These are phyloP conservation scores for Podaxis pistillaris DNA, from an alignment of 768 basidiomycete species.

Conservation along the genomic window DNA sequence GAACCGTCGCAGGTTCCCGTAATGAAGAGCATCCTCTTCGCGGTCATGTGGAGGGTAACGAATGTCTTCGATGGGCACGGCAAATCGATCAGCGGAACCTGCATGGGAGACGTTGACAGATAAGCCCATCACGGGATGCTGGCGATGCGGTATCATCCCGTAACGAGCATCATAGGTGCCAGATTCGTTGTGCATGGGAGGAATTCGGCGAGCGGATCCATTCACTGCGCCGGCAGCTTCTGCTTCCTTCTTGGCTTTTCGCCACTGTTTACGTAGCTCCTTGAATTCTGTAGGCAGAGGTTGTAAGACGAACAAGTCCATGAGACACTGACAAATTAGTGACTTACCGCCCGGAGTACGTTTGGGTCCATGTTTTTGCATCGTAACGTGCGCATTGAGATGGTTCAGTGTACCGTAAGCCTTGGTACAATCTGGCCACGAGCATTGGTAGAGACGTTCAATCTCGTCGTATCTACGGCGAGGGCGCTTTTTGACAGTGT, in stretches of 20 bases:
- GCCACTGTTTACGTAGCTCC: slow-evolving; percentile 95
- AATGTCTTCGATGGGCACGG: slow-evolving; percentile 15
- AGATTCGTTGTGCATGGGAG: slow-evolving; percentile 28
- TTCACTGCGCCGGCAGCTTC: slow-evolving; percentile 29
- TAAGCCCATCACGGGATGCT: slow-evolving; percentile 20
- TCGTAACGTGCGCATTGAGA: slow-evolving; percentile 96
- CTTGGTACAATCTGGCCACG: slow-evolving; percentile 75
- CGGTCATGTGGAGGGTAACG: slow-evolving; percentile 14
- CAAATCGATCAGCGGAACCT: slow-evolving; percentile 15
- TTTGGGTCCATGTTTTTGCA: slow-evolving; percentile 94
- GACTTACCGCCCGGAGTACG: slow-evolving; percentile 83
- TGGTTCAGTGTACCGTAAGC: slow-evolving; percentile 95
- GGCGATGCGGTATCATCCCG: slow-evolving; percentile 21
- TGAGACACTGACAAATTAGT: slow-evolving; percentile 7
- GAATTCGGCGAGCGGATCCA: slow-evolving; percentile 26
- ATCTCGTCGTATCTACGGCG: slow-evolving; percentile 91
- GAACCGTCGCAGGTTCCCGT: slow-evolving; percentile 13
- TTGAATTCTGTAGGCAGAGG: slow-evolving; percentile 77
- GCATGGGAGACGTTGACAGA: slow-evolving; percentile 13
- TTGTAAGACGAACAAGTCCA: slow-evolving; percentile 18
- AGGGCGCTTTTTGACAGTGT: slow-evolving; percentile 81
- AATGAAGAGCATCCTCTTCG: slow-evolving; percentile 14
- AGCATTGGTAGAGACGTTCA: slow-evolving; percentile 88
- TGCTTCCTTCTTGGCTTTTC: slow-evolving; percentile 85
- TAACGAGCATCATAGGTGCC: slow-evolving; percentile 34